A percentile compares a stretch with the other conserved stretches of the same genome.
These are phyloP conservation scores for Tulasnella sp. DNA, from an alignment of 768 basidiomycete genomes.

Conservation along the genomic window DNA sequence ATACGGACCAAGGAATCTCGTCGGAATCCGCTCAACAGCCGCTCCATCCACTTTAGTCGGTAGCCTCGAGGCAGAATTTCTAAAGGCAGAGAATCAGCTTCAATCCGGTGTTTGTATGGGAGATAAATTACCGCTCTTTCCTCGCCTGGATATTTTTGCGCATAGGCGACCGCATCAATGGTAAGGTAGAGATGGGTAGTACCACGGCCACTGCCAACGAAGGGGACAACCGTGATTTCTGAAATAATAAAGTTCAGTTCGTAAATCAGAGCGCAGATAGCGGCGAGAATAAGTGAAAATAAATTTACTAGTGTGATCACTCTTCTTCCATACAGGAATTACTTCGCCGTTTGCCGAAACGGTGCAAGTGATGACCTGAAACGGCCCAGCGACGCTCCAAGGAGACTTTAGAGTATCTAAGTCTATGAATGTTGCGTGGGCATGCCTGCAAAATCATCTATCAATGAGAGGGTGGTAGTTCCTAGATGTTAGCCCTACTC, in stretches of 20 bases:
- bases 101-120: background rate
- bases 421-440: background rate
- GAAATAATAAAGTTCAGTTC: background rate
- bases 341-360: background rate
- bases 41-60: background rate
- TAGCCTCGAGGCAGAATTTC: background rate
- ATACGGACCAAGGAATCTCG: too few relatives aligned
- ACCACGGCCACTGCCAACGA: background rate
- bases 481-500: background rate
- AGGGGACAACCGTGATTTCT: background rate
- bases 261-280: background rate
- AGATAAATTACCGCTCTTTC: background rate
- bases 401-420: background rate
- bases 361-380: background rate
- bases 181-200: background rate
- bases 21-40: too few relatives aligned
- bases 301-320: background rate
- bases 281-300: background rate
- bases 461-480: background rate
- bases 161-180: background rate
- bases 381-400: background rate
- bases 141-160: background rate
- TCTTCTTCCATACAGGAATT: background rate
- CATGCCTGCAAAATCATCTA: background rate
- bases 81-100: background rate